Base-by-base conservation (phyloP, 2,329 filamentous ascomycete genomes). In the Fusarium nodosum region DNA sequence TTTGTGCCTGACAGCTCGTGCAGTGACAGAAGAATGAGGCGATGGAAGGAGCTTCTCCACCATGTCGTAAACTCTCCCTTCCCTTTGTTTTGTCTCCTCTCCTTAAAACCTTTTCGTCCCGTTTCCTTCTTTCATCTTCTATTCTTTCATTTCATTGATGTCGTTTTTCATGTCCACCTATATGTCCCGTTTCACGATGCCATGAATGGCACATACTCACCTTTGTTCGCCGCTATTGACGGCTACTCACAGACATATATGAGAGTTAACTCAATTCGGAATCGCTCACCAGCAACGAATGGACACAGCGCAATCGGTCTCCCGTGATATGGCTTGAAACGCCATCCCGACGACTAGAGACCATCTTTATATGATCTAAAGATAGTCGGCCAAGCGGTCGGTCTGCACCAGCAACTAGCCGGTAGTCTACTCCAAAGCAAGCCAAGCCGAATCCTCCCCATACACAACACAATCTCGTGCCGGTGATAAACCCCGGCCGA, bases 251-350 rank as follows among this genome's bases (percentile, higher is more conserved):
- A 36, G 56, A 59, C 52, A 26, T 42, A 51, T 39, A 55, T 34
- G 18, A 31, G 45, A 45, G 24, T 41, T 50, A 63, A 44, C 57
- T 59, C 39, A n/a, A 64, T 64, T 63, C 56, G 57, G 62, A 67
- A 64, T 44, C 47, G 55, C 33, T 52, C 39, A 54, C 26, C 56
- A 46, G 46, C 33, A 34, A 41, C 41, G 33, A 39, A 20, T 20
- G 39, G 11, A 5, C 9, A 36, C 54, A 44, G 15, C 26, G 28
- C 41, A 44, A 26, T 36, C 44, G 30, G 52, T 36, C 18, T 51
- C 38, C 45, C 48, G 38, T 68, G 58, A 67, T 46, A 39, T 65
- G 34, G 47, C 56, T 48, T 70, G 67, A 68, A 69, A 68, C 66
- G 52, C 20, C 48, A 46, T 51, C 26, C 61, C 51, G 41, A 38